Evolutionary conservation across 1,139 yeast genomes (phyloP).

Genomic region (Yamadazyma dendronema): DNA sequence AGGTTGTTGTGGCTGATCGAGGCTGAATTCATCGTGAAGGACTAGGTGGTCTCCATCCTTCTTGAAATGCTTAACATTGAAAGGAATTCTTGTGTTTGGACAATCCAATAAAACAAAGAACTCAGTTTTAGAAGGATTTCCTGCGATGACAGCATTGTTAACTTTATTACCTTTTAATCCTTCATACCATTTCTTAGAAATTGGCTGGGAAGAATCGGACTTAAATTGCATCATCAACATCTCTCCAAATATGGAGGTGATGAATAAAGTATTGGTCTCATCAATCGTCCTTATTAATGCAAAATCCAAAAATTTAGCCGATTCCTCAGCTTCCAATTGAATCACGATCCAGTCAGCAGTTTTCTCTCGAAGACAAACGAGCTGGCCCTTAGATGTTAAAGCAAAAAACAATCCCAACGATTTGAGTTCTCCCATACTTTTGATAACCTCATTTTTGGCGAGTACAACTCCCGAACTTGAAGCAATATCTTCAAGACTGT

Average conservation of each 20-base stretch:
- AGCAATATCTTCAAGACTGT: constrained; percentile 32
- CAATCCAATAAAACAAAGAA: constrained; percentile 53
- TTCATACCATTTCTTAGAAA: constrained; percentile 21
- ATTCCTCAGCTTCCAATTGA: constrained; percentile 29
- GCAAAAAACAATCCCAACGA: constrained; percentile 41
- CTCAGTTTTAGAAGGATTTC: constrained; percentile 9
- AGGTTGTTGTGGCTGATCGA: constrained; percentile 40
- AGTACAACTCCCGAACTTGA: constrained; percentile 23
- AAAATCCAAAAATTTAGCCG: constrained; percentile 38
- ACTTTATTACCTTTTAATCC: constrained; percentile 39
- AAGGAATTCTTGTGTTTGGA: constrained; percentile 63
- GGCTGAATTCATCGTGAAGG: constrained; percentile 16
- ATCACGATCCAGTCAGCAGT: constrained; percentile 19
- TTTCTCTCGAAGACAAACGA: constrained; percentile 32
- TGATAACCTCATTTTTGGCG: constrained; percentile 54
- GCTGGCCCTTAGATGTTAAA: constrained; percentile 63
- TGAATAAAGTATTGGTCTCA: constrained; percentile 36
- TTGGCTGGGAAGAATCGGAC: constrained; percentile 14
- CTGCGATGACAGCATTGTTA: constrained; percentile 47
- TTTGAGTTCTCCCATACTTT: constrained; percentile 53
- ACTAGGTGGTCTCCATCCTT: constrained; percentile 11
- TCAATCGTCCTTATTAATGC: constrained; percentile 51
- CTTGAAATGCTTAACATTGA: constrained; percentile 42
- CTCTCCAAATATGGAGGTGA: constrained; percentile 56
- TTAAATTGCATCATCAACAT: constrained; percentile 46